Percentiles rank a stretch among this genome's conserved stretches.
These are phyloP conservation scores for Adenanthera pavonina DNA, from an alignment of 306 rosid genomes.

Conservation along the genomic window DNA sequence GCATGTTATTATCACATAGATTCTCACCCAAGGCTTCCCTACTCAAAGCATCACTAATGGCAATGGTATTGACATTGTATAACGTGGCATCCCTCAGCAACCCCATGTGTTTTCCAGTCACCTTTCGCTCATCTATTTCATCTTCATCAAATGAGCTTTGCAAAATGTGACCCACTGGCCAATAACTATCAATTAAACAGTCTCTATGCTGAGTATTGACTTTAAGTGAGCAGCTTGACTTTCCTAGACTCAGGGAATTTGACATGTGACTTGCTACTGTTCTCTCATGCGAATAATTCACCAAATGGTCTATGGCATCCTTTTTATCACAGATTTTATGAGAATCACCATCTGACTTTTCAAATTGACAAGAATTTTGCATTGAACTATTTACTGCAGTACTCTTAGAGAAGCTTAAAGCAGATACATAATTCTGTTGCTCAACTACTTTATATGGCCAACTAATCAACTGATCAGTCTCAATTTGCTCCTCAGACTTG, in stretches of 20 bases:
- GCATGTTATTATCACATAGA: constrained; percentile 39
- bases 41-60: constrained; percentile 36
- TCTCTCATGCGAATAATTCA: constrained; percentile 45
- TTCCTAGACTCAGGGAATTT: constrained; percentile 45
- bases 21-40: constrained; percentile 48
- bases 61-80: constrained; percentile 43
- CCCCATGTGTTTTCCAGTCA: constrained; percentile 41
- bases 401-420: constrained; percentile 62
- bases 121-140: constrained; percentile 41
- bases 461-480: constrained; percentile 50
- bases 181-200: constrained; percentile 36
- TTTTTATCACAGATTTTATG: constrained; percentile 44
- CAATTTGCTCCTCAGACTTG: constrained; percentile 64
- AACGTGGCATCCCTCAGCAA: constrained; percentile 45
- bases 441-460: constrained; percentile 49
- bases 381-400: constrained; percentile 42
- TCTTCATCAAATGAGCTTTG: constrained; percentile 42
- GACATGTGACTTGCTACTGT: constrained; percentile 43
- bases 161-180: constrained; percentile 34
- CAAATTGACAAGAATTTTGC: constrained; percentile 49
- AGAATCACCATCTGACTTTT: constrained; percentile 47
- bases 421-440: constrained; percentile 58
- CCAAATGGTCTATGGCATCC: constrained; percentile 40
- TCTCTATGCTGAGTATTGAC: constrained; percentile 43
- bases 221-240: constrained; percentile 46